phyloP scores from a whole-genome alignment of 192 early-diverging fungal genomes.

The Ambispora gerdemannii region DNA sequence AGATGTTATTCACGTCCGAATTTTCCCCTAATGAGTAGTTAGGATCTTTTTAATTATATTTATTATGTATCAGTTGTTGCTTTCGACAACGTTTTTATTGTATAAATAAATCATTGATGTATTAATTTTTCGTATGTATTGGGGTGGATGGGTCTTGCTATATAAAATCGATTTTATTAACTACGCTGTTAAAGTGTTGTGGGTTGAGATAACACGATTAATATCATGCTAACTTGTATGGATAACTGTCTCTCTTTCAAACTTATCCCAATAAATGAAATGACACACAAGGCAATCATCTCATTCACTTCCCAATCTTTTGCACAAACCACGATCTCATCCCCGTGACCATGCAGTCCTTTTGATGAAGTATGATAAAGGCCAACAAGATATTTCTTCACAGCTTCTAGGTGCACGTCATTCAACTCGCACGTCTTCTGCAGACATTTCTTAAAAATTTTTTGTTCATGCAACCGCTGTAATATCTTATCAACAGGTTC shows the following conservation, averaged over 20 bases:
- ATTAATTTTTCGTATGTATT: too few species aligned
- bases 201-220: too few species aligned
- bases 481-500: slow-evolving; percentile 14
- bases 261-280: slow-evolving; percentile 14
- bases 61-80: too few species aligned
- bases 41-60: too few species aligned
- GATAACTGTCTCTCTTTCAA: not conserved
- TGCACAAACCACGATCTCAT: not conserved
- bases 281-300: not conserved
- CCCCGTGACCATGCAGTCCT: slow-evolving; percentile 2
- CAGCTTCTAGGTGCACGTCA: not conserved
- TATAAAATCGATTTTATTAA: too few species aligned
- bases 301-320: slow-evolving; percentile 3
- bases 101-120: too few species aligned
- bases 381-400: not conserved
- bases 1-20: too few species aligned
- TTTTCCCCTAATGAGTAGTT: too few species aligned
- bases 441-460: slow-evolving; percentile 2
- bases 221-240: slow-evolving; percentile 34
- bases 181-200: too few species aligned
- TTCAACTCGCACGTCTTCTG: not conserved
- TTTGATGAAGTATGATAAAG: slow-evolving; percentile 20
- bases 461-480: not conserved
- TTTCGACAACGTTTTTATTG: too few species aligned
- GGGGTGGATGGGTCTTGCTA: too few species aligned